Percentiles rank a stretch among this genome's conserved stretches.
Conservation (phyloP, 176 grass and related monocot genomes). For the Canna indica region DNA sequence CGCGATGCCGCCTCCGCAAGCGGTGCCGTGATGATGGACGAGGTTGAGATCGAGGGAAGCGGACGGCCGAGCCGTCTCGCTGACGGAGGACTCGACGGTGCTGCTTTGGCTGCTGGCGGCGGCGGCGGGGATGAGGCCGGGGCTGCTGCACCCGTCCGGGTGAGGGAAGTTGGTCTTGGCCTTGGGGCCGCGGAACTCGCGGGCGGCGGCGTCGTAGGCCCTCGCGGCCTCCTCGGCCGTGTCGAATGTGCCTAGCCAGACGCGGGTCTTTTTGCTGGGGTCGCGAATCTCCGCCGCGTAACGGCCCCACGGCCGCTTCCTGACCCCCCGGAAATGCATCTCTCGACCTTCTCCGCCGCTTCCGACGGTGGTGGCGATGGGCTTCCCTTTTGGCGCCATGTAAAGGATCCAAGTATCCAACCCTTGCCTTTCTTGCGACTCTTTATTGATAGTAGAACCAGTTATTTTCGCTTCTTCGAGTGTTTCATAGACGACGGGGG, state of each 20-base stretch:
- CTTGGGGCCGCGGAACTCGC: constrained; percentile 73
- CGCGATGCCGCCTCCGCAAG: neutral
- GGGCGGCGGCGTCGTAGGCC: constrained; percentile 79
- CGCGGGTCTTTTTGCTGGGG: constrained; percentile 80
- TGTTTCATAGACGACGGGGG: neutral
- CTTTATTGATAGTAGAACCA: neutral
- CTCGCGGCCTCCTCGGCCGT: constrained; percentile 51
- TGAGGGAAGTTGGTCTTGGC: constrained; percentile 91
- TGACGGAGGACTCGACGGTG: constrained; percentile 5
- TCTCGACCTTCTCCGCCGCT: neutral
- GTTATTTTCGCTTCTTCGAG: neutral
- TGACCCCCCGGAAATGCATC: constrained; percentile 58
- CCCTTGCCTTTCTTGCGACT: neutral
- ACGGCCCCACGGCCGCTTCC: constrained; percentile 87
- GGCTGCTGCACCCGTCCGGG: constrained; percentile 2
- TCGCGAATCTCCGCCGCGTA: constrained; percentile 89
- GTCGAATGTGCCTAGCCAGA: constrained; percentile 76
- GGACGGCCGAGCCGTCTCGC: neutral
- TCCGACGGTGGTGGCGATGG: neutral
- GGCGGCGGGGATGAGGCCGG: neutral
- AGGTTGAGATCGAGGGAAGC: neutral
- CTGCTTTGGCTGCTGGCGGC: neutral
- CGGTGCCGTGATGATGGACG: neutral
- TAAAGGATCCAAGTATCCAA: neutral
- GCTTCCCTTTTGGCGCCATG: neutral